Evolutionary conservation across 2,329 filamentous ascomycete genomes (phyloP).

Genomic region (Colletotrichum sp.): DNA sequence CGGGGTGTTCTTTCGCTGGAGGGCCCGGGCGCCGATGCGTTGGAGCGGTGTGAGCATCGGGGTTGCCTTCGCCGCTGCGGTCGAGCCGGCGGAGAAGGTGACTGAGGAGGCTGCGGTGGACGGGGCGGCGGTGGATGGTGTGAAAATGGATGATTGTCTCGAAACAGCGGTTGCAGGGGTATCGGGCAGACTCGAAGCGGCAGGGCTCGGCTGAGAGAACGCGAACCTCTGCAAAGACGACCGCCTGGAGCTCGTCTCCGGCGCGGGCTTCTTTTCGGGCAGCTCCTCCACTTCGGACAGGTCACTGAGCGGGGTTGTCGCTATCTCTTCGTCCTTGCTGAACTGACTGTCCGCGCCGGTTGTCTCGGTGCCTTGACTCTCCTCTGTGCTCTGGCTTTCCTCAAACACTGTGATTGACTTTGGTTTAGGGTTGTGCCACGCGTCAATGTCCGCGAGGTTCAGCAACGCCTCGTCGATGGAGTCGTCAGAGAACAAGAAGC

Average conservation of each 20-base stretch:
- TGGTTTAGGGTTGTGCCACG: conserved; percentile 46
- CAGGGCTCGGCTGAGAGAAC: conserved; percentile 22
- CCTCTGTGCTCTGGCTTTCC: conserved; percentile 31
- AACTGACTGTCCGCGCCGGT: conserved; percentile 18
- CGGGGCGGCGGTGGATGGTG: conserved; percentile 29
- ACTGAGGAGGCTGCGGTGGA: conserved; percentile 49
- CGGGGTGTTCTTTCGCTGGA: conserved; percentile 32
- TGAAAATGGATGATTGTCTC: conserved; percentile 30
- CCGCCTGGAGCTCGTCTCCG: not conserved
- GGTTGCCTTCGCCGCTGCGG: conserved; percentile 41
- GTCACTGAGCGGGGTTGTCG: conserved; percentile 6
- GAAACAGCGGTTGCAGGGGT: conserved; percentile 37
- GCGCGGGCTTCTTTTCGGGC: not conserved
- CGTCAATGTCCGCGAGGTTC: conserved; percentile 56
- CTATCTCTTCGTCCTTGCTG: conserved; percentile 13
- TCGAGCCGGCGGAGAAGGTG: conserved; percentile 37
- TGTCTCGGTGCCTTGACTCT: conserved; percentile 27
- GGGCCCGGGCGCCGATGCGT: conserved; percentile 54
- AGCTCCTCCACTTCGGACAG: not conserved
- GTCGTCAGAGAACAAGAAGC: conserved; percentile 59
- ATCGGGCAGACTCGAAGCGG: conserved; percentile 28
- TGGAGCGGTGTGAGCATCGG: conserved; percentile 57
- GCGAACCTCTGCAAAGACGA: conserved; percentile 28
- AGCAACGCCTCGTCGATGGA: conserved; percentile 60
- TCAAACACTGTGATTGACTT: conserved; percentile 51